phyloP scores from a whole-genome alignment of 1,284 basidiomycete genomes.

The Thelephora terrestris region DNA sequence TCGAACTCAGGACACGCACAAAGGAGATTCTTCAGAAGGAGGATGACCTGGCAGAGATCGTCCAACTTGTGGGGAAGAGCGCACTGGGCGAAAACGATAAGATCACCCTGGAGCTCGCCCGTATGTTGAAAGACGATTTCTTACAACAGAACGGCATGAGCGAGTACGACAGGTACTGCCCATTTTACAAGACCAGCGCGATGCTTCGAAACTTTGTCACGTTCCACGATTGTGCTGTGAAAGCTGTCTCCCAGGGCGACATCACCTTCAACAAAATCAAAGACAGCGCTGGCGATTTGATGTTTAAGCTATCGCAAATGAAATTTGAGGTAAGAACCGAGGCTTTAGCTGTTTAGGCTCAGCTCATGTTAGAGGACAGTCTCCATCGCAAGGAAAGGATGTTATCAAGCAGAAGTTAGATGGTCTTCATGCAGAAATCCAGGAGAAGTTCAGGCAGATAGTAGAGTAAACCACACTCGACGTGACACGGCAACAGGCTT shows the following conservation, averaged over 20 bases:
- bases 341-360: background rate
- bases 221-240: constrained; percentile 87
- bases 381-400: constrained; percentile 79
- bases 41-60: constrained; percentile 96
- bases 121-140: constrained; percentile 98
- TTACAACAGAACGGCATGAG: constrained; percentile 99
- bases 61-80: constrained; percentile 97
- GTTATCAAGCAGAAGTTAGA: constrained; percentile 75
- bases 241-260: constrained; percentile 78
- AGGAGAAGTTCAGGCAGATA: constrained; percentile 82
- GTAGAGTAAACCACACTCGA: constrained; percentile 47
- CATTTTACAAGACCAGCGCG: constrained; percentile 95
- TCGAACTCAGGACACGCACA: constrained; percentile 83
- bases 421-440: constrained; percentile 70
- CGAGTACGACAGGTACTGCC: constrained; percentile 95
- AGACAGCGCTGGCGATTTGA: constrained; percentile 79
- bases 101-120: constrained; percentile 95
- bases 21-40: constrained; percentile 99
- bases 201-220: constrained; percentile 96
- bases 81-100: constrained; percentile 97
- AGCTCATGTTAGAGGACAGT: constrained; percentile 30
- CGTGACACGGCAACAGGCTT: no score
- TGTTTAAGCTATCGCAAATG: constrained; percentile 97
- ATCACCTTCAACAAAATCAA: constrained; percentile 91
- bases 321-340: constrained; percentile 78